Conservation (phyloP, 805 yeast genomes). For the Lipomyces starkeyi region DNA sequence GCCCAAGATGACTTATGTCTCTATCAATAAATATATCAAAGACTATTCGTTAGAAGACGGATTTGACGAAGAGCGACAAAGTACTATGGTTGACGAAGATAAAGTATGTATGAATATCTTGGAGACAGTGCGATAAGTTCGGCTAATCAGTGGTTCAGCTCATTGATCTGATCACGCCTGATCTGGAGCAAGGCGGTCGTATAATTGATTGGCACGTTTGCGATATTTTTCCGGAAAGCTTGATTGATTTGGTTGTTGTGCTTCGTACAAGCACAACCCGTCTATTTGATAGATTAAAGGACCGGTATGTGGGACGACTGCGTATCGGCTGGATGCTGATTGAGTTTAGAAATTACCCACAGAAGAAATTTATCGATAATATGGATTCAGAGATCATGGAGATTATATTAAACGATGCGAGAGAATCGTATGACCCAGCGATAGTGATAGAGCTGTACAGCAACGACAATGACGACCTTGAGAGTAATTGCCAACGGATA, state of each 20-base stretch:
- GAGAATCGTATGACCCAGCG: constrained; percentile 76
- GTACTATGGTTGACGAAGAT: constrained; percentile 92
- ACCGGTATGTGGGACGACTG: constrained; percentile 49
- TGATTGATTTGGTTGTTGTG: constrained; percentile 91
- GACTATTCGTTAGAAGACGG: constrained; percentile 78
- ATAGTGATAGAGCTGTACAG: constrained; percentile 82
- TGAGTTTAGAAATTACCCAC: constrained; percentile 61
- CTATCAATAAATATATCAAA: constrained; percentile 82
- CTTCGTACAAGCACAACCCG: constrained; percentile 74
- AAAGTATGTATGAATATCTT: constrained; percentile 45
- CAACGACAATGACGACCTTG: constrained; percentile 75
- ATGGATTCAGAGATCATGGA: constrained; percentile 98
- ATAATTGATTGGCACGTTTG: constrained; percentile 97
- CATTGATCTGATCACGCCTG: constrained; percentile 78
- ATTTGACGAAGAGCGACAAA: constrained; percentile 82
- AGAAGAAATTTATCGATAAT: constrained; percentile 85
- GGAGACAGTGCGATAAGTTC: neutral
- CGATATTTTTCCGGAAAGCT: constrained; percentile 90
- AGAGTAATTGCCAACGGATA: constrained; percentile 79
- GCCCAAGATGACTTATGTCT: constrained; percentile 59
- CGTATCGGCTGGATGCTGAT: neutral
- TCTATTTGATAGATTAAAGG: constrained; percentile 74
- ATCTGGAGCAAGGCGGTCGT: constrained; percentile 83
- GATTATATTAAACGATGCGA: constrained; percentile 83
- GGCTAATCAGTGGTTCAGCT: constrained; percentile 44